Percentiles rank a stretch among this genome's conserved stretches.
Conservation (phyloP, 352 stramenopile genomes). For the Phytophthora syringae region DNA sequence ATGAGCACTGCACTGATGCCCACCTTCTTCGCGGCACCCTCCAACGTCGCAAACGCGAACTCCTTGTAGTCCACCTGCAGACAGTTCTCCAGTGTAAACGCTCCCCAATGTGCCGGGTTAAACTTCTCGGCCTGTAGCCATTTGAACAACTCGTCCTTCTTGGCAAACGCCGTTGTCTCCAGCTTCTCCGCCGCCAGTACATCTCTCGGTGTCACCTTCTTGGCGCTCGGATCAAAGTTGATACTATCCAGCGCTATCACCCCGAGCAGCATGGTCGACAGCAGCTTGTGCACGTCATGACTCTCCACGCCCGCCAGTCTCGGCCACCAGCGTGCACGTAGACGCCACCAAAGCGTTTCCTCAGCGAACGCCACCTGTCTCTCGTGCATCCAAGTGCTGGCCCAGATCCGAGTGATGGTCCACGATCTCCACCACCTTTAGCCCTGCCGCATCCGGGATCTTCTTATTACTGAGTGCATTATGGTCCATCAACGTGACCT, state of each 20-base stretch:
- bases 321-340: slow-evolving; percentile 82
- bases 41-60: slow-evolving; percentile 40
- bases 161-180: slow-evolving; percentile 52
- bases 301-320: slow-evolving; percentile 40
- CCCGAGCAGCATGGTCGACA: slow-evolving; percentile 76
- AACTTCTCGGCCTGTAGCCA: slow-evolving; percentile 81
- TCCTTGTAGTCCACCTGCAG: slow-evolving; percentile 86
- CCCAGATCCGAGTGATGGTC: slow-evolving; percentile 81
- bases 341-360: slow-evolving; percentile 75
- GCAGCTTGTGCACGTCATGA: slow-evolving; percentile 40
- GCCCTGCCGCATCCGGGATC: slow-evolving; percentile 26
- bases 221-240: slow-evolving; percentile 74
- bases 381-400: slow-evolving; percentile 38
- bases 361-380: slow-evolving; percentile 78
- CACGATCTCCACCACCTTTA: slow-evolving; percentile 72
- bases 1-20: slow-evolving; percentile 75
- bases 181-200: slow-evolving; percentile 46
- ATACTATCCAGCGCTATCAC: slow-evolving; percentile 84
- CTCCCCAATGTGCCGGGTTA: slow-evolving; percentile 61
- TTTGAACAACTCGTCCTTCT: slow-evolving; percentile 53
- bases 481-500: slow-evolving; percentile 74
- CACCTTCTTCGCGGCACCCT: slow-evolving; percentile 25
- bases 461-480: slow-evolving; percentile 75
- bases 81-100: slow-evolving; percentile 71
- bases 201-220: slow-evolving; percentile 81